Percentiles rank a stretch among this genome's conserved stretches.
Evolutionary conservation across 352 stramenopile species (phyloP).

Genomic region (Phytopythium ostracodes): DNA sequence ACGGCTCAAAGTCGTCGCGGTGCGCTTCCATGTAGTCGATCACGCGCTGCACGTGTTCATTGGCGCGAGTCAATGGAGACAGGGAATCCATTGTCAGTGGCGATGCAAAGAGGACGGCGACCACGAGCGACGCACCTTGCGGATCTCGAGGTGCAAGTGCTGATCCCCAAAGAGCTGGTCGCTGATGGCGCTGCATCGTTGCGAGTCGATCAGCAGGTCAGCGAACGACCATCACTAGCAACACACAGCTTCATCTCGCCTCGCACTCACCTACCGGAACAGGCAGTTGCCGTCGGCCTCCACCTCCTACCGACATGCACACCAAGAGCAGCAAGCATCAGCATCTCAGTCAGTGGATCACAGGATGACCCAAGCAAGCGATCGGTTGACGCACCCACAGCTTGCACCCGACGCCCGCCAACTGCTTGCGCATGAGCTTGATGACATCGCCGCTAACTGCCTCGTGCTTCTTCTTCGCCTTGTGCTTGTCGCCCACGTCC

Average conservation of each 20-base stretch:
- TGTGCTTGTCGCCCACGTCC: conserved; percentile 4
- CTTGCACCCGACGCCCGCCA: conserved; percentile 61
- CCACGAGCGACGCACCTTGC: conserved; percentile 29
- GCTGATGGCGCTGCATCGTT: conserved; percentile 39
- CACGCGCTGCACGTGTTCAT: conserved; percentile 44
- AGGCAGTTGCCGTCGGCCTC: conserved; percentile 81
- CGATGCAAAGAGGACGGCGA: background rate
- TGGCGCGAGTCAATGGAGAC: too few species aligned
- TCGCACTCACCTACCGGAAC: conserved; percentile 45
- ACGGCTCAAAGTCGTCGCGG: conserved; percentile 74
- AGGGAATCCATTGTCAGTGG: background rate
- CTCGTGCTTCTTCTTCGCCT: conserved; percentile 9
- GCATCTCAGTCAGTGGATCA: background rate
- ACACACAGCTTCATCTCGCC: too few species aligned
- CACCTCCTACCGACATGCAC: conserved; percentile 37
- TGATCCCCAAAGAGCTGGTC: conserved; percentile 79
- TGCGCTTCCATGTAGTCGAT: conserved; percentile 71
- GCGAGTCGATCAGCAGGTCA: background rate
- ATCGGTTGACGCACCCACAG: conserved; percentile 24
- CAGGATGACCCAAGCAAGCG: background rate
- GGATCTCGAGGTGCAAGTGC: conserved; percentile 56
- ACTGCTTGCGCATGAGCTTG: conserved; percentile 47
- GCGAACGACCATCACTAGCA: background rate
- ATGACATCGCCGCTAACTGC: conserved; percentile 42
- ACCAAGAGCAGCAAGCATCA: background rate